A percentile compares a stretch with the other conserved stretches of the same genome.
Conservation (phyloP, 768 basidiomycete species). For the Austroboletus eburneus region DNA sequence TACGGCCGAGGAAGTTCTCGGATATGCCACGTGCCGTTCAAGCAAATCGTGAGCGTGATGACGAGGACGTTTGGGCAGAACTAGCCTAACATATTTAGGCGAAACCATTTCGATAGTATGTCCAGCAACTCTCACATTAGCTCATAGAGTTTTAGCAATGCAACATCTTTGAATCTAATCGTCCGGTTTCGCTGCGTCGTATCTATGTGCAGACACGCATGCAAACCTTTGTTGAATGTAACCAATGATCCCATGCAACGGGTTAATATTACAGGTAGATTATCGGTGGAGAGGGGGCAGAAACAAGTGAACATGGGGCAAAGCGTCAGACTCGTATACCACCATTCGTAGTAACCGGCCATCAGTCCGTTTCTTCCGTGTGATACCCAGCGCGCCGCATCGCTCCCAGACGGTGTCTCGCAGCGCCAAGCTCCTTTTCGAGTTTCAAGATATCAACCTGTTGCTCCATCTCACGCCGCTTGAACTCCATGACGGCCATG, state of each 20-base stretch:
- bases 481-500: conserved; percentile 94
- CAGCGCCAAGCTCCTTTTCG: conserved; percentile 92
- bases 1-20: conserved; percentile 31
- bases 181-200: no score
- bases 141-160: no score
- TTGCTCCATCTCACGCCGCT: conserved; percentile 97
- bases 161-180: no score
- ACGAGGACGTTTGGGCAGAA: conserved; percentile 71
- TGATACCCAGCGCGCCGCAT: conserved; percentile 91
- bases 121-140: no score
- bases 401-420: conserved; percentile 73
- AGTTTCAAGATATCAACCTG: conserved; percentile 97
- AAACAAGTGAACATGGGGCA: neutral
- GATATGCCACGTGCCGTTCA: conserved; percentile 61
- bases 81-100: no score
- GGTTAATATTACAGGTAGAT: conserved; percentile 26
- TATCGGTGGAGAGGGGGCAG: conserved; percentile 13
- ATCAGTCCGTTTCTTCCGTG: conserved; percentile 73
- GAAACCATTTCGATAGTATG: no score
- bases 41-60: conserved; percentile 53
- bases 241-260: neutral
- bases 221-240: neutral
- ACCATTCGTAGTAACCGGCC: neutral
- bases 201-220: no score
- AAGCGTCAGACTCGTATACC: neutral